Evolutionary conservation across 768 basidiomycete genomes (phyloP).

Genomic region (Kwoniella sp.): DNA sequence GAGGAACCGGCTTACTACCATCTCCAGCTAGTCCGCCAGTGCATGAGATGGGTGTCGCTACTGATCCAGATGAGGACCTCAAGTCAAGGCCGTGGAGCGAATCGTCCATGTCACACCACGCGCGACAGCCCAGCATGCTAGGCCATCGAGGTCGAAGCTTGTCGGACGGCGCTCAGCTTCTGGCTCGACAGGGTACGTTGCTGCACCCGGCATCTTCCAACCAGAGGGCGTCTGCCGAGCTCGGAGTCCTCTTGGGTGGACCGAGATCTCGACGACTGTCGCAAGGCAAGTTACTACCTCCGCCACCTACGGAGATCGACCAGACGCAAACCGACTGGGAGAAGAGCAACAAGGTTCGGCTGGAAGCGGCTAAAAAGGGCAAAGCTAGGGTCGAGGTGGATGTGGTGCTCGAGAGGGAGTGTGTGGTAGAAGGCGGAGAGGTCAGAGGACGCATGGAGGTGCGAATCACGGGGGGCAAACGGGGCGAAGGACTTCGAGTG

Average conservation of each 20-base stretch:
- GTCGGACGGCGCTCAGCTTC: constrained; percentile 43
- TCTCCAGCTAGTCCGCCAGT: constrained; percentile 14
- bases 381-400: constrained; percentile 74
- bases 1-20: constrained; percentile 17
- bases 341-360: constrained; percentile 57
- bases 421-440: constrained; percentile 72
- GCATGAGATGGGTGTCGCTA: background rate
- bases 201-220: constrained; percentile 41
- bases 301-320: constrained; percentile 27
- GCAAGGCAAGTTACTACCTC: constrained; percentile 37
- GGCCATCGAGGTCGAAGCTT: constrained; percentile 30
- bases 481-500: constrained; percentile 59
- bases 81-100: constrained; percentile 35
- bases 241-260: constrained; percentile 42
- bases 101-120: constrained; percentile 21
- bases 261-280: constrained; percentile 29
- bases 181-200: constrained; percentile 45
- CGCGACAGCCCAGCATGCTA: constrained; percentile 9
- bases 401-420: constrained; percentile 68
- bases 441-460: constrained; percentile 68
- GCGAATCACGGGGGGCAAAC: constrained; percentile 59
- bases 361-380: constrained; percentile 52
- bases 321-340: constrained; percentile 17
- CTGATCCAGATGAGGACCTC: constrained; percentile 7
- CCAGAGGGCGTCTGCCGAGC: constrained; percentile 41